Evolutionary conservation across 495 filamentous ascomycete genomes (phyloP), one percentile per base, ranked within the genome.

Genomic region (Parathielavia appendiculata): DNA sequence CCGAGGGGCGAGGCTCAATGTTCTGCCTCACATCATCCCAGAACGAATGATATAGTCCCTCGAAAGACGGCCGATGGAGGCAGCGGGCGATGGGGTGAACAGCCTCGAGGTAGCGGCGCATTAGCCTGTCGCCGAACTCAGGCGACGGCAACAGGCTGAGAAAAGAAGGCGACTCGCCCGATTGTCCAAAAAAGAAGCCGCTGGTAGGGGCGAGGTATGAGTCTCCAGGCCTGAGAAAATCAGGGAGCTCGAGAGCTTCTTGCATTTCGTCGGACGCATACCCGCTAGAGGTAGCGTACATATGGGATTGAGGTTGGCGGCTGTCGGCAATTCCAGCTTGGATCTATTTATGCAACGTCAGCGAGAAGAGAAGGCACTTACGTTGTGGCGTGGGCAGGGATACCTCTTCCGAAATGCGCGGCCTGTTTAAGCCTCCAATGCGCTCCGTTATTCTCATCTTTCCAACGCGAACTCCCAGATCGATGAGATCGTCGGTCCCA

Each of bases 381-480:
- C 26, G 0, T 41, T 12, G 22, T 20, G 20, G 9, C 5, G 26
- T 5, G 16, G 43, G 61, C 72, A 66, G 43, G 61, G 71, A 65
- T 72, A 87, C 81, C 77, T 89, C 86, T 71, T 88, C 83, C 3
- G 79, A 74, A 57, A 90, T 79, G 57, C 84, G 79, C 16, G 86
- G 79, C 54, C 77, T 70, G 46, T 75, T 80, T 48, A 83, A 68
- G 1, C 78, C 75, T 13, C 87, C 87, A 62, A 90, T 83, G 19
- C 86, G 78, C 64, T 90, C 87, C 1, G 83, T 88, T 38, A 91
- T 83, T 52, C 85, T 78, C 79, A 88, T 81, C 58, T 79, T 85
- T 9, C 88, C 87, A 54, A 90, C 73, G 57, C 79, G 77, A 46
- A 90, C 78, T 6, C 88, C 88, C 19, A 90, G 70, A 66, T 91